phyloP scores from a whole-genome alignment of 805 yeast species.

The Kuraishia cidri region DNA sequence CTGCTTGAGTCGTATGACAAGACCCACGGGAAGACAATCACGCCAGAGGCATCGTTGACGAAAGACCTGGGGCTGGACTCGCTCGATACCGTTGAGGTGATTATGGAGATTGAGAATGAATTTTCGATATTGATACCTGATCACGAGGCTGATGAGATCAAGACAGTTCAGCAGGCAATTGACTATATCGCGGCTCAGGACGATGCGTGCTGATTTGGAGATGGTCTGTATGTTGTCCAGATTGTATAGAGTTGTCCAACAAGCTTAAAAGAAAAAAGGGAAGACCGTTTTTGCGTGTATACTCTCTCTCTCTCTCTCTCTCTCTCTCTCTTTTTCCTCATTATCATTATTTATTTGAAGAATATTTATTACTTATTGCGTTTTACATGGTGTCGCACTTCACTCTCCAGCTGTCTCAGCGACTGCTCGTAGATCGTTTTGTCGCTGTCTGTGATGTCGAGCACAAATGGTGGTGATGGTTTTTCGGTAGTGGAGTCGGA shows the following conservation, averaged over 20 bases:
- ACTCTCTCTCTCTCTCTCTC: too few relatives aligned
- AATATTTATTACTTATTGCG: too few relatives aligned
- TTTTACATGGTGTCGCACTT: too few relatives aligned
- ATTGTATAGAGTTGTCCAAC: too few relatives aligned
- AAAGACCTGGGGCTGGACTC: constrained; percentile 66
- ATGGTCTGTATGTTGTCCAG: too few relatives aligned
- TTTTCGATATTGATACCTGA: constrained; percentile 80
- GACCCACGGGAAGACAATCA: constrained; percentile 22
- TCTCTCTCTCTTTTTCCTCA: too few relatives aligned
- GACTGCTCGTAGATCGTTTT: constrained; percentile 32
- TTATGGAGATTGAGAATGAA: constrained; percentile 67
- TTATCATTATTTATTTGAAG: too few relatives aligned
- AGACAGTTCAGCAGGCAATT: constrained; percentile 88
- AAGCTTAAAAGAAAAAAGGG: too few relatives aligned
- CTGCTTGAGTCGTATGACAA: constrained; percentile 58
- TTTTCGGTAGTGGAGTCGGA: constrained; percentile 3
- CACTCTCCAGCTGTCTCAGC: constrained; percentile 32
- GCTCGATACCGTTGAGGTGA: constrained; percentile 62
- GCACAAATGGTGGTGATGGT: constrained; percentile 7
- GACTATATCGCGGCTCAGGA: constrained; percentile 74
- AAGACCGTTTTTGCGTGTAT: too few relatives aligned
- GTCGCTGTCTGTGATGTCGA: constrained; percentile 24
- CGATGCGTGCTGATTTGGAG: constrained; percentile 29
- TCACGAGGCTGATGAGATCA: constrained; percentile 87
- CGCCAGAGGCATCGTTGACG: constrained; percentile 40